Base-by-base conservation (phyloP, 2,329 filamentous ascomycete species). In the Diplodia intermedia region DNA sequence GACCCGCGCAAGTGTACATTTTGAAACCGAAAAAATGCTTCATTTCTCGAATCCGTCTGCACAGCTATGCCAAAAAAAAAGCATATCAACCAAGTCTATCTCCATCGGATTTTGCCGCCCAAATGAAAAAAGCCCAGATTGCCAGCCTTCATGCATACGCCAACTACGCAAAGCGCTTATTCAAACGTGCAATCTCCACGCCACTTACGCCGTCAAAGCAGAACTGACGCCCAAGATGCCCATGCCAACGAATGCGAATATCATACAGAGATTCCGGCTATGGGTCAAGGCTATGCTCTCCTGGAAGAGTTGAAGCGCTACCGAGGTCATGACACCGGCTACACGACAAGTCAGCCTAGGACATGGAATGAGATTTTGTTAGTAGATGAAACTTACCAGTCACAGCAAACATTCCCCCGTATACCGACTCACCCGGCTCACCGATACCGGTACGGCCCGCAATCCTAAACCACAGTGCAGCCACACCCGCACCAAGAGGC, bases 281-380 rank as follows among this genome's bases (percentile, higher is more conserved):
- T 96, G 93, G 72, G 92, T 94, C 75, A 97, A 80, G 68, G 90
- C 91, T 76, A 97, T 78, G 72, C 90, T 91, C 82, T 99, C 94
- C 3, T 91, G 90, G 75, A 97, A 94, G 7, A 99, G 83, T 80
- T 96, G 92, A 75, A 99, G 80, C 2, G 91, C 93, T 36, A 99
- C 95, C 73, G 91, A 95, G 33, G 93, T 90, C 95, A 99, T 98
- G 73, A 99, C 96, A 1, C 95, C 95, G 0, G 93, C 89, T 61
- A 31, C 66, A 47, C 43, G 47, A 31, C 23, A 26, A 7, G 36
- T 53, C 53, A 50, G 26, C 23, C n/a, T 4, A 26, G 26, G 26
- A 26, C 26, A 4, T 4, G 26, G 26, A 26, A 4, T n/a, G n/a
- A 23, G 15, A n/a, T 57, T 50, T 7, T 4, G 2, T 5, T 31